Percentiles rank a stretch among this genome's conserved stretches.
phyloP scores from a whole-genome alignment of 441 rosid species.

The Iberis amara region DNA sequence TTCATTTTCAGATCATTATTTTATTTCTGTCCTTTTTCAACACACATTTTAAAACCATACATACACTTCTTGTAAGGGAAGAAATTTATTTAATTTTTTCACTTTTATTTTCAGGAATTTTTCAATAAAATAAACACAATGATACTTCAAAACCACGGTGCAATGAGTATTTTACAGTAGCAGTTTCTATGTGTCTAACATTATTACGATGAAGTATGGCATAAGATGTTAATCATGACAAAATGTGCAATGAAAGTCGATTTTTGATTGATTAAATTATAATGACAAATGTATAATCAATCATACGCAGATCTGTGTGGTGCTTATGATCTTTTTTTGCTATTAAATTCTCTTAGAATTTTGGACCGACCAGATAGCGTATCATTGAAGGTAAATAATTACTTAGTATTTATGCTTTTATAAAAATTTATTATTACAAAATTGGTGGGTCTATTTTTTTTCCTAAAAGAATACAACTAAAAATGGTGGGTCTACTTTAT shows the following conservation, averaged over 20 bases:
- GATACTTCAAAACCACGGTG: constrained; percentile 26
- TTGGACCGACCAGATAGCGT: constrained; percentile 30
- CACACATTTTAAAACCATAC: background rate
- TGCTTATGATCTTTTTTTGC: constrained; percentile 11
- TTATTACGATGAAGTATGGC: constrained; percentile 14
- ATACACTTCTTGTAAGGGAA: no score
- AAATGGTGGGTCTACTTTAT: constrained; percentile 25
- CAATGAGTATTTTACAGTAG: constrained; percentile 21
- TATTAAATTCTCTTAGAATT: constrained; percentile 15
- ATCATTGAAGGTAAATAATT: constrained; percentile 28
- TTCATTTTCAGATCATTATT: constrained; percentile 21
- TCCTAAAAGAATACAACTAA: background rate
- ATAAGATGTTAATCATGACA: constrained; percentile 29
- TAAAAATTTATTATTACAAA: constrained; percentile 1
- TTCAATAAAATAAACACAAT: constrained; percentile 5
- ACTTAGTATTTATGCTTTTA: background rate
- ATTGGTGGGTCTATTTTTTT: constrained; percentile 18
- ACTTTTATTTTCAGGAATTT: background rate
- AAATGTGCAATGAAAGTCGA: constrained; percentile 11
- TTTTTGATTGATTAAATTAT: constrained; percentile 26
- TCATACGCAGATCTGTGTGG: constrained; percentile 15
- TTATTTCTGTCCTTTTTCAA: background rate
- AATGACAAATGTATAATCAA: constrained; percentile 14
- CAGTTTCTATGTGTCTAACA: background rate
- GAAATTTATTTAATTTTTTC: no score